Evolutionary conservation across 2,329 filamentous ascomycete species (phyloP), one percentile per base, ranked within the genome.

Genomic region (Cordyceps farinosa): DNA sequence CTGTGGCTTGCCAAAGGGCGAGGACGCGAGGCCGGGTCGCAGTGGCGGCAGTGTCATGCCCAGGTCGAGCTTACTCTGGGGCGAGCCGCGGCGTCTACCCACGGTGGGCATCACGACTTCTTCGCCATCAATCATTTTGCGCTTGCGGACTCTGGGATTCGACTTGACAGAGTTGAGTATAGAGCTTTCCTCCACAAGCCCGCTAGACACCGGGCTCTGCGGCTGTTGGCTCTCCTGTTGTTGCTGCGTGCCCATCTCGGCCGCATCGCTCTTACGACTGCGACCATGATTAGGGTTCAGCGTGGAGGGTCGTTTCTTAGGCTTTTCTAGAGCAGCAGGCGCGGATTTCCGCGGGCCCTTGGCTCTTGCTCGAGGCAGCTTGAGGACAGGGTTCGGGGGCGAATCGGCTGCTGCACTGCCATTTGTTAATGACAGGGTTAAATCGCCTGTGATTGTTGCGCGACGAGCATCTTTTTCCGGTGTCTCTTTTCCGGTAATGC

Each of bases 91-190:
- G 1, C 69, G 67, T 15, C 62, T 68, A 7, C 65, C 40, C 27
- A 36, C 61, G 29, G 29, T 63, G 22, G 72, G 72, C 57, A 70
- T 63, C 7, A 66, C 64, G 38, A 74, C 69, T 60, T 75, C 73
- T 47, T 74, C 76, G 9, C 78, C 79, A 30, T 78, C 72, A 59
- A 81, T 77, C 67, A 72, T 76, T 68, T 82, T 83, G 15, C 77
- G 76, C 69, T 80, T 83, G 64, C 81, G 75, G 45, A 77, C 73
- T 29, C 80, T 77, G 6, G 77, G 77, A 45, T 81, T 78, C 10
- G 74, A 73, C 69, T 85, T 85, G 64, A 85, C 82, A 1, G 81
- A 79, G 9, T 78, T 75, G 4, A 80, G 71, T n/a, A 85, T 84
- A 3, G 83, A 83, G 64, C 71, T 78, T 30, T 60, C 48, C 32